These are phyloP conservation scores for Claviceps humidiphila DNA, from an alignment of 2,329 filamentous ascomycete genomes.

Conservation along the genomic window DNA sequence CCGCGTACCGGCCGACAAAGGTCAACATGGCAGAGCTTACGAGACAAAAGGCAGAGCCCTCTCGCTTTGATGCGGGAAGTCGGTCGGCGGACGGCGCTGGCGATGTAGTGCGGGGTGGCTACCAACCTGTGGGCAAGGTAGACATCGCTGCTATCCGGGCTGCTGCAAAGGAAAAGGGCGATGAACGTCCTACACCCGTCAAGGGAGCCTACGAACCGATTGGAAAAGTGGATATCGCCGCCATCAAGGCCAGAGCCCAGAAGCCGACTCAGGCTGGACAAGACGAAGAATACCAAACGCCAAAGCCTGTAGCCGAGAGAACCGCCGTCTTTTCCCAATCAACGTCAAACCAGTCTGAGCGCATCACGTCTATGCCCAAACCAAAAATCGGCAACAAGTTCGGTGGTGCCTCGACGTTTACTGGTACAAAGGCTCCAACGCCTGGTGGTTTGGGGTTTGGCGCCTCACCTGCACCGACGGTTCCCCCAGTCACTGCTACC, in stretches of 20 bases:
- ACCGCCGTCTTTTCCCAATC: constrained; percentile 55
- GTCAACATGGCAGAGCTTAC: constrained; percentile 83
- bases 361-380: constrained; percentile 79
- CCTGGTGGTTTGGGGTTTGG: constrained; percentile 57
- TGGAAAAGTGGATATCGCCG: constrained; percentile 93
- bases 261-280: constrained; percentile 36
- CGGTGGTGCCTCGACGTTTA: constrained; percentile 55
- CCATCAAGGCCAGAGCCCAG: constrained; percentile 75
- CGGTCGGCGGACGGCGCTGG: constrained; percentile 28
- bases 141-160: constrained; percentile 83
- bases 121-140: constrained; percentile 94
- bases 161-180: constrained; percentile 53
- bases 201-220: constrained; percentile 92
- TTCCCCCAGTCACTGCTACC: constrained; percentile 57
- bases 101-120: constrained; percentile 71
- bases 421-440: constrained; percentile 78
- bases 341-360: constrained; percentile 45
- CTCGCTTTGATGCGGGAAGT: constrained; percentile 40
- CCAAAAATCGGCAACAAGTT: constrained; percentile 92
- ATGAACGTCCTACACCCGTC: constrained; percentile 71
- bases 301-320: constrained; percentile 60
- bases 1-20: constrained; percentile 90
- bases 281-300: constrained; percentile 20
- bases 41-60: constrained; percentile 55
- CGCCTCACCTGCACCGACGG: constrained; percentile 39